A percentile compares a stretch with the other conserved stretches of the same genome.
These are phyloP conservation scores for Inosperma sp. DNA, from an alignment of 768 basidiomycete genomes.

Conservation along the genomic window DNA sequence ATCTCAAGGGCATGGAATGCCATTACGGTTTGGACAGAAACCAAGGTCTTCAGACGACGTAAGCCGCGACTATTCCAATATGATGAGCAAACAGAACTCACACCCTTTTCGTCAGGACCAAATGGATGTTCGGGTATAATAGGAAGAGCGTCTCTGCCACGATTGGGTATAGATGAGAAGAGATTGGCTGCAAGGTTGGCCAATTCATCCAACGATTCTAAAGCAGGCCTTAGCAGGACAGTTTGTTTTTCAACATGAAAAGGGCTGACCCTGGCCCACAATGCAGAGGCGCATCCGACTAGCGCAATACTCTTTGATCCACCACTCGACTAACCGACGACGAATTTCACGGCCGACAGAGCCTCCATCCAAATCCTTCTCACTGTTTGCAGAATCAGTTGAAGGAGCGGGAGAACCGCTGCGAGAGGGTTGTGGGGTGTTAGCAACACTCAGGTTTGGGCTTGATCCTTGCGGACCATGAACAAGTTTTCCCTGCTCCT, in stretches of 20 bases:
- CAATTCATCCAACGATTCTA: conserved; percentile 75
- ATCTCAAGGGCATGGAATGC: conserved; percentile 80
- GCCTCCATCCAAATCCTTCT: conserved; percentile 70
- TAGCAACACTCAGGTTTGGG: conserved; percentile 25
- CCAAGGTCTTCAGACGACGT: conserved; percentile 53
- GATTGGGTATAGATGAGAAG: conserved; percentile 71
- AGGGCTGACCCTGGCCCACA: conserved; percentile 63
- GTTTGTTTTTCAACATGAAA: neutral
- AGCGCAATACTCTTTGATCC: conserved; percentile 76
- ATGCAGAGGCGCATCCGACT: conserved; percentile 77
- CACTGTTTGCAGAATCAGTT: conserved; percentile 46
- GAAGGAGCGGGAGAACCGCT: conserved; percentile 59
- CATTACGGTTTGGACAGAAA: conserved; percentile 87
- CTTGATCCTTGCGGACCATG: conserved; percentile 19
- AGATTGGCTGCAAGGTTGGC: conserved; percentile 54
- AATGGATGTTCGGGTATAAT: conserved; percentile 71
- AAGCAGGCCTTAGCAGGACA: conserved; percentile 4
- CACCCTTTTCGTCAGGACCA: conserved; percentile 65
- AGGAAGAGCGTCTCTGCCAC: conserved; percentile 54
- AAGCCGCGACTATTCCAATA: conserved; percentile 14
- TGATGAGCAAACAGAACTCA: conserved; percentile 35
- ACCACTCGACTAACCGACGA: conserved; percentile 80
- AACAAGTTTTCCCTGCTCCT: conserved; percentile 43
- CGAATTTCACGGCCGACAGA: conserved; percentile 74
- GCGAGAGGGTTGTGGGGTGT: conserved; percentile 51